These are phyloP conservation scores for Rhododendron molle DNA, from an alignment of 148 eudicot genomes.

Conservation along the genomic window DNA sequence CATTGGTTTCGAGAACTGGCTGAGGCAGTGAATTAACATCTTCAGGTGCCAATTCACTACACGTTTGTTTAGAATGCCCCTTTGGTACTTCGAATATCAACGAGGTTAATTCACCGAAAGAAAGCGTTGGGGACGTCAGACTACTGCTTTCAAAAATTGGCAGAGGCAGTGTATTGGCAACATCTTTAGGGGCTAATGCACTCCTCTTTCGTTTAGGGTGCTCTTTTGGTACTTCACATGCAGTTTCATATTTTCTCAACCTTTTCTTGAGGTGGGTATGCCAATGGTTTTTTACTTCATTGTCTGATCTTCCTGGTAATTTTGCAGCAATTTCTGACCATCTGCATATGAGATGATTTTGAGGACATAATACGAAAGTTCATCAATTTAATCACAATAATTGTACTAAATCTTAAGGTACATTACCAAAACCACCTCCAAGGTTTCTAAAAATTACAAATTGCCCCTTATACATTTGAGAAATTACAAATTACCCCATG, in stretches of 20 bases:
- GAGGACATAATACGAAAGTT: background rate
- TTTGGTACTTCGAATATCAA: background rate
- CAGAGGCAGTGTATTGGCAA: background rate
- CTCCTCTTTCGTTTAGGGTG: background rate
- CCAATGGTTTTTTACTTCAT: slow-evolving; percentile 68
- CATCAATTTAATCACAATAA: background rate
- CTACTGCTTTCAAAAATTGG: background rate
- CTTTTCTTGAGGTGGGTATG: background rate
- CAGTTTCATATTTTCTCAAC: background rate
- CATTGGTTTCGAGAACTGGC: background rate
- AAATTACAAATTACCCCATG: too few species aligned
- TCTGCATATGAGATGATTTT: slow-evolving; percentile 17
- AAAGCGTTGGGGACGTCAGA: background rate
- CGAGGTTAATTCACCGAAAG: background rate
- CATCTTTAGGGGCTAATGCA: background rate
- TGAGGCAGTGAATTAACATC: background rate
- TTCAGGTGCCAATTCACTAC: background rate
- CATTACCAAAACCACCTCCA: too few species aligned
- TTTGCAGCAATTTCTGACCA: slow-evolving; percentile 49
- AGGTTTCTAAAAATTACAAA: too few species aligned
- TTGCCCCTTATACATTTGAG: too few species aligned
- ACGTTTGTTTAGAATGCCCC: background rate
- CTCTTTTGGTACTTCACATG: background rate
- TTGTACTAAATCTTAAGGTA: too few species aligned
- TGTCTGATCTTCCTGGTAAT: slow-evolving; percentile 62